Evolutionary conservation across 2,329 filamentous ascomycete genomes (phyloP).

Genomic region (Diaporthe velutina): DNA sequence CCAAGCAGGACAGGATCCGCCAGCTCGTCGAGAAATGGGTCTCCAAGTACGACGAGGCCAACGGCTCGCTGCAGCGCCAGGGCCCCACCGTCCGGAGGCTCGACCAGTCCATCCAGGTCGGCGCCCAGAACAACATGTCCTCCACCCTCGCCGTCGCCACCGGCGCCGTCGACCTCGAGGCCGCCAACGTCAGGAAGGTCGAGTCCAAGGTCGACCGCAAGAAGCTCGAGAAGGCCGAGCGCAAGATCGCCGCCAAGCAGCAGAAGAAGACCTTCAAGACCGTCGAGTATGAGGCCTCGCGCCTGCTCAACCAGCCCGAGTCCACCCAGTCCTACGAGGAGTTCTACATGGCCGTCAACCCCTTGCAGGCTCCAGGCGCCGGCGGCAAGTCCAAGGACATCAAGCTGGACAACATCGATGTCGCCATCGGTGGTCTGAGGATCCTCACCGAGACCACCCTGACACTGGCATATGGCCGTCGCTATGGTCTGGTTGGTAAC

Average conservation of each 20-base stretch:
- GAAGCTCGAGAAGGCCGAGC: constrained; percentile 98
- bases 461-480: constrained; percentile 90
- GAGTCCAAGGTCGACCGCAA: constrained; percentile 98
- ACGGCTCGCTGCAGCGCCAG: constrained; percentile 78
- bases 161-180: constrained; percentile 90
- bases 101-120: constrained; percentile 95
- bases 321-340: constrained; percentile 95
- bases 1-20: constrained; percentile 83
- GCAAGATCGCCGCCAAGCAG: constrained; percentile 98
- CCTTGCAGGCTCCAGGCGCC: constrained; percentile 83
- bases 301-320: constrained; percentile 85
- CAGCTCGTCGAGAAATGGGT: constrained; percentile 93
- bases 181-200: constrained; percentile 91
- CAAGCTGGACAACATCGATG: constrained; percentile 96
- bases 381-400: constrained; percentile 97
- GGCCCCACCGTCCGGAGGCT: constrained; percentile 85
- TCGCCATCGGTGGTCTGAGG: constrained; percentile 88
- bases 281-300: constrained; percentile 96
- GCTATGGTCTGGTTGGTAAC: constrained; percentile 97
- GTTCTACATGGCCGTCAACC: constrained; percentile 99
- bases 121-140: constrained; percentile 94
- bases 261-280: constrained; percentile 99
- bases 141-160: constrained; percentile 91
- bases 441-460: constrained; percentile 93
- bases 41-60: constrained; percentile 79